A percentile compares a stretch with the other conserved stretches of the same genome.
phyloP scores from a whole-genome alignment of 768 basidiomycete species.

The Boletus rufocinnamomeus region DNA sequence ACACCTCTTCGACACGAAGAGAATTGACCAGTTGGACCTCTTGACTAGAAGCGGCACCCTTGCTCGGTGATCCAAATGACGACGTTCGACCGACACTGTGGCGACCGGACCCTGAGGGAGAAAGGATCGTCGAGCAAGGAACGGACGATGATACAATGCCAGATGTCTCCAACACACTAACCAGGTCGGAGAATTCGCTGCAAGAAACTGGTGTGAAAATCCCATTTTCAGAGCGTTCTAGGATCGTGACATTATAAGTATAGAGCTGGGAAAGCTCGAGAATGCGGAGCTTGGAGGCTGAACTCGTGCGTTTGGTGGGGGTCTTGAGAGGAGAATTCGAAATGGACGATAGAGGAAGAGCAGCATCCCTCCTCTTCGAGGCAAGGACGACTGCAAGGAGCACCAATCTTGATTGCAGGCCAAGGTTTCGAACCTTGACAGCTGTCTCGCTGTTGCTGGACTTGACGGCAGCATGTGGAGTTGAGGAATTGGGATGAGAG shows the following conservation, averaged over 20 bases:
- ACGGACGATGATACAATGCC: constrained; percentile 54
- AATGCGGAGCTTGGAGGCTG: constrained; percentile 38
- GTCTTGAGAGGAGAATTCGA: constrained; percentile 35
- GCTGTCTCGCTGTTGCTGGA: constrained; percentile 58
- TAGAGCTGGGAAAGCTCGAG: constrained; percentile 66
- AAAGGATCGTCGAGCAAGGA: constrained; percentile 34
- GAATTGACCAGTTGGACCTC: constrained; percentile 58
- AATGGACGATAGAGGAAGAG: constrained; percentile 51
- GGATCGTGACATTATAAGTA: constrained; percentile 59
- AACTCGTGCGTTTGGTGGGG: constrained; percentile 55
- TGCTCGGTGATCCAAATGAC: constrained; percentile 50
- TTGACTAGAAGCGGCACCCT: constrained; percentile 37
- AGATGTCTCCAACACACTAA: constrained; percentile 70
- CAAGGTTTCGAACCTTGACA: constrained; percentile 65
- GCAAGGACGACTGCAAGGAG: constrained; percentile 67
- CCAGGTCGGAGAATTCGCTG: constrained; percentile 74
- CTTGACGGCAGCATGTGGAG: constrained; percentile 23
- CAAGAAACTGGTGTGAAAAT: constrained; percentile 67
- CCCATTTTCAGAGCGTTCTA: constrained; percentile 55
- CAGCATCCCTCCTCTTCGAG: constrained; percentile 58
- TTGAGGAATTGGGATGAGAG: constrained; percentile 10
- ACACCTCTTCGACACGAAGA: constrained; percentile 65
- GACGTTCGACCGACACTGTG: constrained; percentile 56
- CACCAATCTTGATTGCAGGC: constrained; percentile 72
- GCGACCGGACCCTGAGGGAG: constrained; percentile 50